Conservation (phyloP, 2,329 filamentous ascomycete genomes). For the Alternaria sp. region DNA sequence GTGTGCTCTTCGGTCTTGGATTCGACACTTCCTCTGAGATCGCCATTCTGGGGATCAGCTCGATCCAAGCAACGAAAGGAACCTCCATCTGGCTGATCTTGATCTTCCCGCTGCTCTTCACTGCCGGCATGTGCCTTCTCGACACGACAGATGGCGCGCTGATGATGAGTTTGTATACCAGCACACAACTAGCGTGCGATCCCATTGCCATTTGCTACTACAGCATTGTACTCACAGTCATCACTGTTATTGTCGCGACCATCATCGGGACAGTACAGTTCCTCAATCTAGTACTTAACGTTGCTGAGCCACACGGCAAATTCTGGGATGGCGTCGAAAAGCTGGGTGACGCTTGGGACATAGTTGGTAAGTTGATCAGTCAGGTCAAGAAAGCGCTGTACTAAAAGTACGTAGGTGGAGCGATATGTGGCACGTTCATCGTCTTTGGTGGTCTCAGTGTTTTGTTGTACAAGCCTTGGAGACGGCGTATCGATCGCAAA, state of each 20-base stretch:
- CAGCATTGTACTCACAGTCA: conserved; percentile 82
- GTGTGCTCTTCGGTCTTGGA: conserved; percentile 84
- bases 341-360: conserved; percentile 47
- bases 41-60: conserved; percentile 87
- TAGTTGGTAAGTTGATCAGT: conserved; percentile 39
- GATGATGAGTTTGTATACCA: conserved; percentile 94
- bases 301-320: conserved; percentile 73
- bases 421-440: conserved; percentile 85
- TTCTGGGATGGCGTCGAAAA: conserved; percentile 90
- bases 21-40: conserved; percentile 97
- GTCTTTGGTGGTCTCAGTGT: conserved; percentile 78
- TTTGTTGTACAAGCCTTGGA: conserved; percentile 81
- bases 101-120: conserved; percentile 90
- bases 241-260: conserved; percentile 84
- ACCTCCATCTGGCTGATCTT: conserved; percentile 94
- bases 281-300: conserved; percentile 78
- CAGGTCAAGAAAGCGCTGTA: background rate
- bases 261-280: conserved; percentile 89
- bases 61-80: conserved; percentile 83
- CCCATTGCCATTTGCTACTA: conserved; percentile 93
- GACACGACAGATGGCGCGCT: conserved; percentile 92
- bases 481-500: conserved; percentile 63
- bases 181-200: conserved; percentile 78
- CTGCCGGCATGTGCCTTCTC: conserved; percentile 92
- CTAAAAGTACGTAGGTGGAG: conserved; percentile 58